Percentiles rank a stretch among this genome's conserved stretches.
These are phyloP conservation scores for Tricholoma flavovirens DNA, from an alignment of 768 basidiomycete species.

Conservation along the genomic window DNA sequence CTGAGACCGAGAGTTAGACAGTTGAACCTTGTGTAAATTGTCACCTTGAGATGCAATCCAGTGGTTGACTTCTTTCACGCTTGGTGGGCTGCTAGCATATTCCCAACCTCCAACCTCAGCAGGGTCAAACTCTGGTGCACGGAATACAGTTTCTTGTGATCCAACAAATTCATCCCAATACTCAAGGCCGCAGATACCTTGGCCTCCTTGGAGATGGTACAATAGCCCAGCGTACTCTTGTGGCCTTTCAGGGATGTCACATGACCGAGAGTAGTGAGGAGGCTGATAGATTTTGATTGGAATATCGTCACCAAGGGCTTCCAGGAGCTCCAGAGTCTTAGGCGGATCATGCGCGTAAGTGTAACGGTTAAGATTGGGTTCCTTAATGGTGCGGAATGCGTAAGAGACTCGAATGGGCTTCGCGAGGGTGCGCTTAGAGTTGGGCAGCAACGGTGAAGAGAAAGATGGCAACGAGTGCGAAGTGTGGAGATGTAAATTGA, in stretches of 20 bases:
- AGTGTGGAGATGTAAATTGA: background rate
- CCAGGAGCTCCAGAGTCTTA: constrained; percentile 37
- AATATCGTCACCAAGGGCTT: constrained; percentile 40
- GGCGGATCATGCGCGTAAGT: constrained; percentile 50
- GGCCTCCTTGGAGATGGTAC: constrained; percentile 66
- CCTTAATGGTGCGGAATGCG: constrained; percentile 20
- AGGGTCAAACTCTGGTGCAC: constrained; percentile 15
- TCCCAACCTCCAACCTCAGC: constrained; percentile 66
- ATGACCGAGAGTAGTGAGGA: constrained; percentile 73
- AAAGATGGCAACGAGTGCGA: background rate
- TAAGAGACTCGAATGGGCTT: constrained; percentile 22
- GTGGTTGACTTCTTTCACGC: constrained; percentile 41
- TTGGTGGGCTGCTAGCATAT: constrained; percentile 68
- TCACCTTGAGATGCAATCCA: constrained; percentile 43
- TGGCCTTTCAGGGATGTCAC: constrained; percentile 62
- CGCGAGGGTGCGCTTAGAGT: background rate
- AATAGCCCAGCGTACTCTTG: constrained; percentile 75
- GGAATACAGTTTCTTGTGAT: background rate
- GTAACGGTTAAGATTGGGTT: constrained; percentile 33
- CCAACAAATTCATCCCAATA: constrained; percentile 42
- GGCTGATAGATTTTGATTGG: constrained; percentile 61
- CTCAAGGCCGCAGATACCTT: constrained; percentile 49
- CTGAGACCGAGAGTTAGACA: constrained; percentile 33
- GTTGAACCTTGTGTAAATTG: constrained; percentile 11
- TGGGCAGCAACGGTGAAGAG: constrained; percentile 5